Base-by-base conservation (phyloP, 805 yeast genomes). In the Teunomyces lycoperdinae region DNA sequence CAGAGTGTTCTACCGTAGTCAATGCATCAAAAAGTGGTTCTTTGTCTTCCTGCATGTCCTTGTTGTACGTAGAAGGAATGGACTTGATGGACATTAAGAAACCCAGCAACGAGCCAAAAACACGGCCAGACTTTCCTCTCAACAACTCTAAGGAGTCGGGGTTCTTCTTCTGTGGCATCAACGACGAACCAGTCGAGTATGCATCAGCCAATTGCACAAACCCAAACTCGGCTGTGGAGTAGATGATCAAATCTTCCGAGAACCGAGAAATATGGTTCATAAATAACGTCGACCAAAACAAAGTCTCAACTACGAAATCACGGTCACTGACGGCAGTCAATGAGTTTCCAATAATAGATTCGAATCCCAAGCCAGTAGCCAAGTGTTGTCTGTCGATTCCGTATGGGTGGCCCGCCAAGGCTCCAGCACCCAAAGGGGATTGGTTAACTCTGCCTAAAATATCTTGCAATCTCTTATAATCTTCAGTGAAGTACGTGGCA, bases 91-190 rank as follows among this genome's bases (percentile, higher is more conserved):
- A 83, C 97, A 94, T 94, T 79, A 94, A 78, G 74, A 94, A 94
- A 0, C 99, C 99, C 24, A 96, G 83, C 51, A 94, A 74, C 26
- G 91, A 84, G 66, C 99, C 99, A 61, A 94, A 91, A 5, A 89
- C 96, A 68, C 99, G 85, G 46, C 99, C 99, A 9, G 95, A 84
- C 72, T 94, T 94, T 50, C 99, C 99, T 70, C 99, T 82, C 63
- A 95, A 78, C 53, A 94, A 78, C 73, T 94, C 99, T 57, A 94
- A 76, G 27, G 96, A 88, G 68, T 94, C 99, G 3, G 99, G 97
- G 73, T 94, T 94, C 71, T 94, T 94, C 83, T 94, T 94, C 71
- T 94, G 99, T 20, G 99, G 99, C 99, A 94, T 94, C 64, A 94
- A 78, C 26, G 97, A 89, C 5, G 97, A 89, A 10, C 99, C 99